A percentile compares a stretch with the other conserved stretches of the same genome.
phyloP scores from a whole-genome alignment of 116 monocot genomes.

The Dioscorea cayenensis region DNA sequence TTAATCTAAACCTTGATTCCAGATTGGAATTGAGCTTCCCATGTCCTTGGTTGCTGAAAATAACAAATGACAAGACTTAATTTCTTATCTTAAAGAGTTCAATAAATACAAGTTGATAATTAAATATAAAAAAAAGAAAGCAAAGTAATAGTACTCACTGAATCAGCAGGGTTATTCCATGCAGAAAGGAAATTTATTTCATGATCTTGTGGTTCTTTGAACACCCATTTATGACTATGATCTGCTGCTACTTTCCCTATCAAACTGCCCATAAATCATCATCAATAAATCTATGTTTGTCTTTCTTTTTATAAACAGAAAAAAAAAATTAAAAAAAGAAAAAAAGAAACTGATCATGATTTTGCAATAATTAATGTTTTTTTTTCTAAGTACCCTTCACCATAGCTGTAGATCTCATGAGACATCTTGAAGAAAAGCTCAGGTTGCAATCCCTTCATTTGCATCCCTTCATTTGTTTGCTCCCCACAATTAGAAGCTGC shows the following conservation, averaged over 20 bases:
- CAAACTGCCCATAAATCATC: conserved; percentile 23
- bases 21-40: conserved; percentile 82
- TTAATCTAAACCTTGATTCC: conserved; percentile 47
- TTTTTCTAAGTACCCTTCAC: conserved; percentile 55
- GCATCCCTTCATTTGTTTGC: background rate
- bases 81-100: background rate
- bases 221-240: conserved; percentile 71
- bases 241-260: conserved; percentile 83
- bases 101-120: background rate
- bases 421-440: conserved; percentile 99
- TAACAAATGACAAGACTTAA: background rate
- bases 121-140: background rate
- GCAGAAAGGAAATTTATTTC: conserved; percentile 44
- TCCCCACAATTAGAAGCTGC: conserved; percentile 36
- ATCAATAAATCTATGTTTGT: background rate
- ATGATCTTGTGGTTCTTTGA: conserved; percentile 52
- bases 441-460: conserved; percentile 46
- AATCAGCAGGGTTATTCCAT: conserved; percentile 64
- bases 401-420: conserved; percentile 97
- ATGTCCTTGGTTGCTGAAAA: conserved; percentile 75
- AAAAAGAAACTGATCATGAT: background rate
- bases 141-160: conserved; percentile 21
- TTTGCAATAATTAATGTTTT: background rate
- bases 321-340: conserved; percentile 1
- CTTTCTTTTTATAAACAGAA: too few relatives aligned